Evolutionary conservation across 257 asterid species (phyloP), one percentile per base, ranked within the genome.

Genomic region (Eustoma russellianum): DNA sequence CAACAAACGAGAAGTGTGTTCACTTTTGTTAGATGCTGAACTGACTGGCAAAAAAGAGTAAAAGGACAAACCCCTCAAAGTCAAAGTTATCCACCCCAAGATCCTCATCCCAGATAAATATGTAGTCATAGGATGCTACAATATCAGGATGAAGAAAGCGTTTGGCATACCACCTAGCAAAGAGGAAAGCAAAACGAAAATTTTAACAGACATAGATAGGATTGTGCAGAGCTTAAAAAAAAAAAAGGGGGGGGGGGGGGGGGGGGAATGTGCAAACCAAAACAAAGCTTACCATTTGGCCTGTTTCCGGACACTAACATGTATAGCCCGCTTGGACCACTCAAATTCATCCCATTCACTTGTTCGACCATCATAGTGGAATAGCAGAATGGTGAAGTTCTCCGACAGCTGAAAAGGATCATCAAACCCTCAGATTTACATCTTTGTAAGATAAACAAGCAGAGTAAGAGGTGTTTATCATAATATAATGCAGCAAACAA

Each of bases 271-370:
- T 38, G 58, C 55, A 19, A 13, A 12, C 33, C 61, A 50, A 51
- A 3, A 14, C 19, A 66, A 47, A 13, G 49, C 46, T 68, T 73
- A 83, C 96, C 96, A 90, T 78, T 86, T 90, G 33, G 96, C 81
- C 67, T 90, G 98, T 77, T 79, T 86, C 61, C 50, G 72, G 30
- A 48, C 83, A 17, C 93, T 86, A 65, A 90, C 80, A 50, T 86
- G 96, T 69, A 90, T 86, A 53, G 96, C 94, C 40, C 71, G 77
- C 71, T 75, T 74, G 41, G 97, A 90, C 94, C 96, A 90, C 81
- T 86, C 96, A 53, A 81, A 83, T 63, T 86, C 90, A 55, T 83
- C 96, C 97, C 98, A 86, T 78, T 90, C 96, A 56, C 76, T 86
- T 52, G 94, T 75, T 53, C 74, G 88, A 44, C 88, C 88, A 67